phyloP scores from a whole-genome alignment of 1,284 basidiomycete species.

The Cutaneotrichosporon sp. region DNA sequence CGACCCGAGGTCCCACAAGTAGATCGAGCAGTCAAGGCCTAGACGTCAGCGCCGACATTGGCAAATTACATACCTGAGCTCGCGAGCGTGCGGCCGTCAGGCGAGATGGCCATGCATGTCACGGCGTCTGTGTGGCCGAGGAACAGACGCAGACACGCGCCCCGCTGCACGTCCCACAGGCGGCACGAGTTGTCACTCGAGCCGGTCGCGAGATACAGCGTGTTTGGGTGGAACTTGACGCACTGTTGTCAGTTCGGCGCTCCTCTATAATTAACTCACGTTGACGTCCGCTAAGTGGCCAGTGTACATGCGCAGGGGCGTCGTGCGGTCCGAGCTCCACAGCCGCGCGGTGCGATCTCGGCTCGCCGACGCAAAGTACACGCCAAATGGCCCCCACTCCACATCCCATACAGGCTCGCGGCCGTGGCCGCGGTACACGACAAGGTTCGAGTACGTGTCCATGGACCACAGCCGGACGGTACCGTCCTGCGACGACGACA shows the following conservation, averaged over 20 bases:
- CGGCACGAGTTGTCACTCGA: conserved; percentile 94
- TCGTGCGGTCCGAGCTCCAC: conserved; percentile 89
- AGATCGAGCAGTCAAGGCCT: conserved; percentile 87
- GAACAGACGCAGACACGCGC: conserved; percentile 88
- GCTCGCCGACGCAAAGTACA: conserved; percentile 96
- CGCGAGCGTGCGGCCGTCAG: conserved; percentile 89
- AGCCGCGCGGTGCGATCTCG: conserved; percentile 89
- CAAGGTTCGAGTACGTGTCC: conserved; percentile 88
- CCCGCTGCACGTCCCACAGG: conserved; percentile 97
- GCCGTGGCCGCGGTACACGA: conserved; percentile 84
- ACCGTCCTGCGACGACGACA: conserved; percentile 90
- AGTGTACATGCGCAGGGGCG: conserved; percentile 85
- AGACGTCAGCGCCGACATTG: conserved; percentile 31
- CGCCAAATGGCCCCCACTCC: conserved; percentile 93
- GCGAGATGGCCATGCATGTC: conserved; percentile 82
- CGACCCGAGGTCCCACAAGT: conserved; percentile 92
- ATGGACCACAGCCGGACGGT: conserved; percentile 91
- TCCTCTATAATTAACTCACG: conserved; percentile 54
- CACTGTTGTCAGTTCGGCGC: conserved; percentile 55
- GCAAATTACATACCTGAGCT: conserved; percentile 50
- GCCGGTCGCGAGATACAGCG: conserved; percentile 92
- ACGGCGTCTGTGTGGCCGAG: conserved; percentile 89
- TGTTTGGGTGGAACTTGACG: conserved; percentile 94
- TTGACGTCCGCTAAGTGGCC: conserved; percentile 97
- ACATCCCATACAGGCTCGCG: conserved; percentile 98